phyloP scores from a whole-genome alignment of 768 basidiomycete genomes.

The Guyanaporus albipodus region DNA sequence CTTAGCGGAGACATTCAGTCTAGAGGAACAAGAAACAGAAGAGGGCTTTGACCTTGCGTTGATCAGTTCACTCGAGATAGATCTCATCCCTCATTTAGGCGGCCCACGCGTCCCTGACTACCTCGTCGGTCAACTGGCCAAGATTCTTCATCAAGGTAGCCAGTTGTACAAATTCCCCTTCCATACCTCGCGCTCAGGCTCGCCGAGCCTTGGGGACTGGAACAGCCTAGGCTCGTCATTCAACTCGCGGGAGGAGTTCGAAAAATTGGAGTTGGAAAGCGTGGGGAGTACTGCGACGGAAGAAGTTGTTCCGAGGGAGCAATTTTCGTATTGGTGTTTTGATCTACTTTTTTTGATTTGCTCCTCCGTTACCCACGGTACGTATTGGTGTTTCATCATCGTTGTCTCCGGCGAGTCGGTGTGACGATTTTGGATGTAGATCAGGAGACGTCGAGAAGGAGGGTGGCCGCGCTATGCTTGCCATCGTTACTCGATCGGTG shows the following conservation, averaged over 20 bases:
- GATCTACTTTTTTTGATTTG: constrained; percentile 82
- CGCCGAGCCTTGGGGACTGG: constrained; percentile 10
- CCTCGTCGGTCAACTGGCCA: constrained; percentile 63
- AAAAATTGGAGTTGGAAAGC: constrained; percentile 37
- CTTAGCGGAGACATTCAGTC: constrained; percentile 48
- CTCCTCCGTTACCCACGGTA: constrained; percentile 61
- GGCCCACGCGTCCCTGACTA: constrained; percentile 64
- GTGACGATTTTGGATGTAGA: constrained; percentile 39
- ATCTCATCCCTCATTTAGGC: constrained; percentile 76
- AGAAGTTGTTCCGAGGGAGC: constrained; percentile 62
- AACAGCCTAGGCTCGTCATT: constrained; percentile 6
- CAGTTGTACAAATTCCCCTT: constrained; percentile 44
- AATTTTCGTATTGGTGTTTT: constrained; percentile 92
- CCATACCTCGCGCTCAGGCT: constrained; percentile 5
- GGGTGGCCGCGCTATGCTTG: constrained; percentile 70
- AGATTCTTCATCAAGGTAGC: constrained; percentile 71
- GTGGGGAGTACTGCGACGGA: constrained; percentile 61
- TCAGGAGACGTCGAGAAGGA: constrained; percentile 51
- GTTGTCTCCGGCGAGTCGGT: background rate
- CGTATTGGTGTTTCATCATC: background rate
- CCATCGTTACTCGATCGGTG: constrained; percentile 78
- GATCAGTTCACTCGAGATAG: constrained; percentile 73
- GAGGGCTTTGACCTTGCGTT: constrained; percentile 84
- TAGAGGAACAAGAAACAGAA: constrained; percentile 68
- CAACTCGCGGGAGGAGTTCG: constrained; percentile 27